Percentiles rank a stretch among this genome's conserved stretches.
These are phyloP conservation scores for Trametes coccinea DNA, from an alignment of 768 basidiomycete species.

Conservation along the genomic window DNA sequence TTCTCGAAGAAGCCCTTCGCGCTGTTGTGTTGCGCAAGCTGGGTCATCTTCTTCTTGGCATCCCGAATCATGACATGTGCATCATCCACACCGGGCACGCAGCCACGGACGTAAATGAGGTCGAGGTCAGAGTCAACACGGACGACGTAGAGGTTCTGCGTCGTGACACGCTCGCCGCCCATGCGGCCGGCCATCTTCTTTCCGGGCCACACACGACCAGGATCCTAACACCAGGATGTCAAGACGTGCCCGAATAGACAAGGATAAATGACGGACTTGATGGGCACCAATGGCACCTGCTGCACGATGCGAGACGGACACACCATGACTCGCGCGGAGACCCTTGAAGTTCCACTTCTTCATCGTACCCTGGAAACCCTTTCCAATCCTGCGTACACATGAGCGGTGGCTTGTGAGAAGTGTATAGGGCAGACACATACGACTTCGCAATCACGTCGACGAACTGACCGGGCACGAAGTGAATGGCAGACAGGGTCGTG, in stretches of 20 bases:
- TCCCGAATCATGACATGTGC: slow-evolving; percentile 85
- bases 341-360: slow-evolving; percentile 95
- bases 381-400: slow-evolving; percentile 70
- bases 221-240: slow-evolving; percentile 60
- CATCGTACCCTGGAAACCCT: slow-evolving; percentile 97
- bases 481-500: slow-evolving; percentile 84
- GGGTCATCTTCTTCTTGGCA: slow-evolving; percentile 83
- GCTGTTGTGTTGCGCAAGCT: slow-evolving; percentile 61
- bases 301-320: slow-evolving; percentile 90
- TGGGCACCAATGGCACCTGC: slow-evolving; percentile 93
- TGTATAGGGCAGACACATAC: slow-evolving; percentile 48
- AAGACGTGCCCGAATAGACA: neutral
- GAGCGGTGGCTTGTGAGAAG: neutral
- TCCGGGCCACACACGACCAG: slow-evolving; percentile 93
- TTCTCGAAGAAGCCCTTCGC: slow-evolving; percentile 73
- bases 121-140: slow-evolving; percentile 86
- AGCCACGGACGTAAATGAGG: slow-evolving; percentile 89
- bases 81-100: slow-evolving; percentile 87
- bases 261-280: slow-evolving; percentile 57
- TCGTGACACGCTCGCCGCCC: slow-evolving; percentile 79
- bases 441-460: slow-evolving; percentile 91
- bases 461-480: slow-evolving; percentile 96
- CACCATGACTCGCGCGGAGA: slow-evolving; percentile 92
- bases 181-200: slow-evolving; percentile 98
- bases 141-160: slow-evolving; percentile 86